Conservation (phyloP, 768 basidiomycete species). For the Suillus sp. region DNA sequence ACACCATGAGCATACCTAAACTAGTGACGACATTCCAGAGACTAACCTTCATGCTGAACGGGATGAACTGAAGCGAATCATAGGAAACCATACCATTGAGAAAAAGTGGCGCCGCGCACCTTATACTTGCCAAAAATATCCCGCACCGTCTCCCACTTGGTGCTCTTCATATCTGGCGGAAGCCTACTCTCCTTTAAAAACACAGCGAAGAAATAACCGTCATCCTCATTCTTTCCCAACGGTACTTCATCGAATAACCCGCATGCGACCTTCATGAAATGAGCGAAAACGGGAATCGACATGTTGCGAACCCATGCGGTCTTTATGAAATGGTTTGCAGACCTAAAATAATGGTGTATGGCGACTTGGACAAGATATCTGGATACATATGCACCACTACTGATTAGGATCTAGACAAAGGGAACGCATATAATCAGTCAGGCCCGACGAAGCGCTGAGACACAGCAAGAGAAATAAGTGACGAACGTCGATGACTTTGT, state of each 20-base stretch:
- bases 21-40: background rate
- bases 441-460: constrained; percentile 16
- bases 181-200: constrained; percentile 73
- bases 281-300: constrained; percentile 57
- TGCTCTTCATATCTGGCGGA: constrained; percentile 57
- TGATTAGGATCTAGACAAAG: constrained; percentile 60
- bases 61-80: constrained; percentile 61
- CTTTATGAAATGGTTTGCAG: constrained; percentile 74
- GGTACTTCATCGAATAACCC: constrained; percentile 67
- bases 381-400: constrained; percentile 77
- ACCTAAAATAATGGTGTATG: constrained; percentile 77
- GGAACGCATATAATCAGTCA: constrained; percentile 30
- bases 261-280: constrained; percentile 64
- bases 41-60: constrained; percentile 69
- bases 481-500: constrained; percentile 71
- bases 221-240: constrained; percentile 72
- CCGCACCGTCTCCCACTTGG: constrained; percentile 64
- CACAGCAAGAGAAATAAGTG: constrained; percentile 23
- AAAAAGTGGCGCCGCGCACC: constrained; percentile 38
- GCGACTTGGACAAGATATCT: constrained; percentile 79
- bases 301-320: constrained; percentile 72
- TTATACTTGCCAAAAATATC: constrained; percentile 72
- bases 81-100: constrained; percentile 11
- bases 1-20: constrained; percentile 13
- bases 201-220: constrained; percentile 62